phyloP scores from a whole-genome alignment of 2,329 filamentous ascomycete species.

The Diaporthe sp. region DNA sequence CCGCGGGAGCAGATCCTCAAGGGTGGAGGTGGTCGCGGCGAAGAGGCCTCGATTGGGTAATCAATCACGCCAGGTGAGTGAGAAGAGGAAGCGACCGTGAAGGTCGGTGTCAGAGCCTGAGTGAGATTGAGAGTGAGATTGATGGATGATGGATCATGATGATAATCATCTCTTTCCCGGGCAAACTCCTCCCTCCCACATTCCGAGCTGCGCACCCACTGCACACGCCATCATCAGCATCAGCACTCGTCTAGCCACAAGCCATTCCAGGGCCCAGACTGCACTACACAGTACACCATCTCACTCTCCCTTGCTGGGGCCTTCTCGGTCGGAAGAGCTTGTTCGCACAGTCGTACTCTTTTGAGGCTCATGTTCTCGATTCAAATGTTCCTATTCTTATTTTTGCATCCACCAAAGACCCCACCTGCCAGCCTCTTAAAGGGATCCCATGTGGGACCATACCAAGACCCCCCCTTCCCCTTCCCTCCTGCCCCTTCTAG shows the following conservation, averaged over 20 bases:
- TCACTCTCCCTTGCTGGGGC: neutral
- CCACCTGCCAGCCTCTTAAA: slow-evolving; percentile 1
- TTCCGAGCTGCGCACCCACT: slow-evolving; percentile 25
- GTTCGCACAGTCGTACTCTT: neutral
- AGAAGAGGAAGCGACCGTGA: neutral
- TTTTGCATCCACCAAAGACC: neutral
- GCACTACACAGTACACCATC: neutral
- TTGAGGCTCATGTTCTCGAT: neutral
- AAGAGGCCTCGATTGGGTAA: neutral
- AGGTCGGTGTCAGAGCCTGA: neutral
- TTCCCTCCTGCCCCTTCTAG: no score
- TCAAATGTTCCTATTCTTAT: neutral
- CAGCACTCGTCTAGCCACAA: slow-evolving; percentile 12
- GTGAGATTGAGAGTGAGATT: slow-evolving; percentile 1
- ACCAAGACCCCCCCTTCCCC: neutral
- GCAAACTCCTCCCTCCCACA: slow-evolving; percentile 3
- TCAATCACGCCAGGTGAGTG: slow-evolving; percentile 11
- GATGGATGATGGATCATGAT: neutral
- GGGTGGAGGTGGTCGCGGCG: neutral
- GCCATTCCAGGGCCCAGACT: slow-evolving; percentile 21
- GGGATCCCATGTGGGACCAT: slow-evolving; percentile 4
- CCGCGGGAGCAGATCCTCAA: neutral
- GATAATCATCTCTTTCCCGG: neutral
- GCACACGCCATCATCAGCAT: slow-evolving; percentile 22
- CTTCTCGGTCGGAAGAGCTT: neutral